Evolutionary conservation across 2,329 filamentous ascomycete species (phyloP).

Genomic region (Trichoderma endophyticum): DNA sequence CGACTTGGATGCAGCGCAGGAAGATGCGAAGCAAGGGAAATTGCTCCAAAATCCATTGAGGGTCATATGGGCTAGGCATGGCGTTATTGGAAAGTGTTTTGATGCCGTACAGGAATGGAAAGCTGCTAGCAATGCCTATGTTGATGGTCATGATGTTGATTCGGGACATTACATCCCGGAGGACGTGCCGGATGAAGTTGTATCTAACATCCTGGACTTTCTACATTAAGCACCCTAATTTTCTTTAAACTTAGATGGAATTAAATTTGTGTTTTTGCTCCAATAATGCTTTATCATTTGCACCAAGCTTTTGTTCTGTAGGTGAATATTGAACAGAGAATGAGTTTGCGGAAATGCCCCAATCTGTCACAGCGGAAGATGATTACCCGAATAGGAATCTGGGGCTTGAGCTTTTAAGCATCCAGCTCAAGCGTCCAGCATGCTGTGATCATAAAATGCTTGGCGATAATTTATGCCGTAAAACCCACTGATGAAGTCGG

Average conservation of each 20-base stretch:
- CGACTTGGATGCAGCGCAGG: constrained; percentile 49
- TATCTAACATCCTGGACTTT: neutral
- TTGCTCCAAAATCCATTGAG: constrained; percentile 45
- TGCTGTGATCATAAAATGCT: neutral
- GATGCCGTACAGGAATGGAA: constrained; percentile 50
- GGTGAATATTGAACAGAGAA: neutral
- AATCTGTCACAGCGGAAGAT: neutral
- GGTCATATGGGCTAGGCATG: constrained; percentile 49
- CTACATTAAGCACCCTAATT: neutral
- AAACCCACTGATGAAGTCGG: neutral
- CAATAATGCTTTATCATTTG: neutral
- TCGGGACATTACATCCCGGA: constrained; percentile 51
- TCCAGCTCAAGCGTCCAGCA: neutral
- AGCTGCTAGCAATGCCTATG: constrained; percentile 39
- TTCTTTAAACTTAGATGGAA: too few relatives aligned
- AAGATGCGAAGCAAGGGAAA: constrained; percentile 41
- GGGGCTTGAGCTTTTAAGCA: neutral
- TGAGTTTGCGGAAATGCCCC: neutral
- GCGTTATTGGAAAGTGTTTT: constrained; percentile 47
- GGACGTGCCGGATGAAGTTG: constrained; percentile 43
- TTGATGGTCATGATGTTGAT: constrained; percentile 42
- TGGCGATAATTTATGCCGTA: neutral
- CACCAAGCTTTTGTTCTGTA: neutral
- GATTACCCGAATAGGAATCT: constrained; percentile 1
- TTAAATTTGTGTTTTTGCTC: neutral